These are phyloP conservation scores for Aspergillus luchuensis DNA, from an alignment of 2,329 filamentous ascomycete genomes.

Conservation along the genomic window DNA sequence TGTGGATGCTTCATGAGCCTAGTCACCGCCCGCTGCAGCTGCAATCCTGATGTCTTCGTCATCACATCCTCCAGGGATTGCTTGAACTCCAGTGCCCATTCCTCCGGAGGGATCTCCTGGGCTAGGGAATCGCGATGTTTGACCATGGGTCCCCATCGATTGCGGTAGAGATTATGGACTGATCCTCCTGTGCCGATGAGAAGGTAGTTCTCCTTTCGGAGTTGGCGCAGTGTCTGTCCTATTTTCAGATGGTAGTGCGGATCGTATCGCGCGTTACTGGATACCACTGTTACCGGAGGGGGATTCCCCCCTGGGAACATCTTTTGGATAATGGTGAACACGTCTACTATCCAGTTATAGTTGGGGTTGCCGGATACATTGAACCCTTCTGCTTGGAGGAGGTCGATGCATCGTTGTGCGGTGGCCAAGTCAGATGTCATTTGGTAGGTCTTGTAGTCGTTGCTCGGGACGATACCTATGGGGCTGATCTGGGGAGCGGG, in stretches of 20 bases:
- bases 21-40: not conserved
- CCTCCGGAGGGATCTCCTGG: not conserved
- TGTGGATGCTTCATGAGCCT: not conserved
- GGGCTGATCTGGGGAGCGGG: not conserved
- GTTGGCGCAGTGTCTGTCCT: not conserved
- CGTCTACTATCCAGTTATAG: not conserved
- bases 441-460: not conserved
- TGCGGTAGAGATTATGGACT: not conserved
- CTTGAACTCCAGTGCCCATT: not conserved
- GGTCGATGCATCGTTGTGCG: not conserved
- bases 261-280: slow-evolving; percentile 41
- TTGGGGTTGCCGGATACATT: not conserved
- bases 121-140: not conserved
- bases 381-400: not conserved
- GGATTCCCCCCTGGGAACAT: not conserved
- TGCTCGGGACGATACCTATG: not conserved
- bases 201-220: not conserved
- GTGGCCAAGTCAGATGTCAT: not conserved
- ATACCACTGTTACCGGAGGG: not conserved
- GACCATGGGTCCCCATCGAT: not conserved
- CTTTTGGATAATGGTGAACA: not conserved
- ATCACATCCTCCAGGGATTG: not conserved
- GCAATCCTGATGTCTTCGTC: not conserved
- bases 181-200: not conserved
- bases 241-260: slow-evolving; percentile 4